Evolutionary conservation across 225 moss, liverwort and hornwort genomes (phyloP).

Genomic region (Marchantia polymorpha): DNA sequence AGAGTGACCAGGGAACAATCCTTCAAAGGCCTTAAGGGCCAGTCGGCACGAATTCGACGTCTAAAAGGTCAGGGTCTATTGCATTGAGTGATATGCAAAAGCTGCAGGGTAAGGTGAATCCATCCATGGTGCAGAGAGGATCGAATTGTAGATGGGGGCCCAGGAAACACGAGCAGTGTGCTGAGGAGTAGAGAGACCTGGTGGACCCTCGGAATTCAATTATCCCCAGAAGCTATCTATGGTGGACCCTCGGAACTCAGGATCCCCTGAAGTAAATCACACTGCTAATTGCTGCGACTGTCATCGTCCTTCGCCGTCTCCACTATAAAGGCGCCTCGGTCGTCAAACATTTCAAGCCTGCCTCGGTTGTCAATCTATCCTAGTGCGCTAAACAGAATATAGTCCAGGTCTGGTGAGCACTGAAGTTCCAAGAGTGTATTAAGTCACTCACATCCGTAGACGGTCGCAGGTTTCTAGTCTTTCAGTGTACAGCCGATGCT

Average conservation of each 20-base stretch:
- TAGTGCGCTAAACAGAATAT: not conserved
- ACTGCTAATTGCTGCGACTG: not conserved
- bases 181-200: not conserved
- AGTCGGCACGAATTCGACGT: not conserved
- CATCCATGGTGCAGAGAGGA: not conserved
- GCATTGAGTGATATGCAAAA: not conserved
- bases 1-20: conserved; percentile 5
- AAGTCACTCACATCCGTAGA: not conserved
- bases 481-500: not conserved
- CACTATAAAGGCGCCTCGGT: not conserved
- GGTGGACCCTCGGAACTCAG: not conserved
- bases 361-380: not conserved
- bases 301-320: not conserved
- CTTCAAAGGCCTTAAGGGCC: conserved; percentile 13
- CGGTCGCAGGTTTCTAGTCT: not conserved
- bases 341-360: not conserved
- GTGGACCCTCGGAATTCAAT: not conserved
- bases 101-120: not conserved
- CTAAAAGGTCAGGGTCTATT: not conserved
- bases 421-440: not conserved
- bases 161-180: not conserved
- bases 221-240: not conserved
- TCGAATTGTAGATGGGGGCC: not conserved
- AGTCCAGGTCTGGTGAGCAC: not conserved
- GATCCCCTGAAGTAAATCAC: not conserved